Base-by-base conservation (phyloP, 179 eudicot species). In the Camellia oleifera region DNA sequence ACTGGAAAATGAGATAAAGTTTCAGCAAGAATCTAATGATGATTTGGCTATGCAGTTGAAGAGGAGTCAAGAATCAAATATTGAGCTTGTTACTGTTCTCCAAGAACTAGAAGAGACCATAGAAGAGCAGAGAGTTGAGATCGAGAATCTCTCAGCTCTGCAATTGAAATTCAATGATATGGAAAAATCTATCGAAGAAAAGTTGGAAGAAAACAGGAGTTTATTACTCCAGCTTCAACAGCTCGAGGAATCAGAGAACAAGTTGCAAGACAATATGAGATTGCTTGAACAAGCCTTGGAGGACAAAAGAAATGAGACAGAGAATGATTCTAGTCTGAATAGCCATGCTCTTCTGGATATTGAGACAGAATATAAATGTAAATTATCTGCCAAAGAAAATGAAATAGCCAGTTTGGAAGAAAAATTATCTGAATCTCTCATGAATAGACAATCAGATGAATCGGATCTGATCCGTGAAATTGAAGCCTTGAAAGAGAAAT, bases 21-120 rank as follows among this genome's bases (percentile, higher is more conserved):
- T 81, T 75, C 93, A 87, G 71, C 86, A 88, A 75, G 90, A 92
- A 65, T 87, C 90, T 68, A 94, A 89, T 83, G 86, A 83, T 69
- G 72, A 80, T 78, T 82, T 94, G 86, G 82, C 90, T 75, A 81
- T 84, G 80, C 98, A 94, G 81, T 84, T 92, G 42, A 85, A 89
- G 80, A 90, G 86, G 83, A 91, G 91, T 69, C 98, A 94, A 81
- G 96, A 96, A 78, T 94, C 98, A 18, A 96, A 92, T 77, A 78
- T 94, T 68, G 97, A 96, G 84, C 97, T 96, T 78, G 85, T 94
- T 75, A 86, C 90, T 78, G 82, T 96, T 82, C 92, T 96, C 82
- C 94, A 91, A 84, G 99, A 96, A 86, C 88, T 96, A 78, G 99
- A 96, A 84, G 91, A 88, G 48, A 90, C 89, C 8, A 79, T 92